Evolutionary conservation across 805 yeast species (phyloP).

Genomic region (Starmerella lactis-condensi): DNA sequence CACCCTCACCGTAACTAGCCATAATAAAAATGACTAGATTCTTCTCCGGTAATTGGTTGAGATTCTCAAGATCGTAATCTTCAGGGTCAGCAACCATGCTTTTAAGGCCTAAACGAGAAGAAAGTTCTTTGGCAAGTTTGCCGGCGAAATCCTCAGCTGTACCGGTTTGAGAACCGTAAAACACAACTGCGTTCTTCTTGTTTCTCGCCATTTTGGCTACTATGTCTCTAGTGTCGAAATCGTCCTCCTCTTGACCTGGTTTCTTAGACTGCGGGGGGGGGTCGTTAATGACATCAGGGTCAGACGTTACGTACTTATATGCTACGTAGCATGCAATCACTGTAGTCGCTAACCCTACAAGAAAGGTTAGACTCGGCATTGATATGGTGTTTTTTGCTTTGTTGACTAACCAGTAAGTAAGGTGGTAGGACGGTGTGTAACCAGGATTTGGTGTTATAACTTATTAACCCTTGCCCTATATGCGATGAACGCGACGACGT

Average conservation of each 20-base stretch:
- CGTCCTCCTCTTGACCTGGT: not conserved
- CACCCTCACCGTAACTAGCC: conserved; percentile 97
- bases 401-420: no score
- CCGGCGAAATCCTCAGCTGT: conserved; percentile 95
- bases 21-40: conserved; percentile 54
- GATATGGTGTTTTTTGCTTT: no score
- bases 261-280: conserved; percentile 2
- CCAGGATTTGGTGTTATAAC: no score
- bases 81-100: conserved; percentile 78
- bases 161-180: conserved; percentile 94
- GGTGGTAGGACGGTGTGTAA: no score
- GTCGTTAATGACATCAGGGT: conserved; percentile 8
- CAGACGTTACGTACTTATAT: conserved; percentile 10
- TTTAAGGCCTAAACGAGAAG: conserved; percentile 59
- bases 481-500: conserved; percentile 3
- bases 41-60: conserved; percentile 43
- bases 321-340: conserved; percentile 11
- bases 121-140: conserved; percentile 75
- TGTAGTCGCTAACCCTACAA: conserved; percentile 10
- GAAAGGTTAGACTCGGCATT: conserved; percentile 1
- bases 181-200: conserved; percentile 57
- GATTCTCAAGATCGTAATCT: conserved; percentile 65
- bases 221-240: conserved; percentile 13
- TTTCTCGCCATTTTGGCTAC: conserved; percentile 30
- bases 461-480: conserved; percentile 2